Conservation (phyloP, 2,329 filamentous ascomycete species). For the Graphilbum ipis-grandicollis region DNA sequence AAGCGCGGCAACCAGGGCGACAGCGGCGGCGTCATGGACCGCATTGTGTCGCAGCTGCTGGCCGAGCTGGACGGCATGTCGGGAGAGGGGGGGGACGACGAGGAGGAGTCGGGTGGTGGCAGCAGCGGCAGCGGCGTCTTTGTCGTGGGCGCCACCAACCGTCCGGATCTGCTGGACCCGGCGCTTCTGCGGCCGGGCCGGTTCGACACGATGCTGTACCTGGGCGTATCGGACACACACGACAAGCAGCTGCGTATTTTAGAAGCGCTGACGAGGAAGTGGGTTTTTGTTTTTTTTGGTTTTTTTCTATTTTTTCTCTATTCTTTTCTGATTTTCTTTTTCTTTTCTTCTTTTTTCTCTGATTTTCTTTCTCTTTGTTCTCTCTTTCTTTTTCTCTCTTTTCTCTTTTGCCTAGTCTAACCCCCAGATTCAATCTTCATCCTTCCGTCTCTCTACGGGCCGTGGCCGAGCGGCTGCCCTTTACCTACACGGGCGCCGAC, state of each 20-base stretch:
- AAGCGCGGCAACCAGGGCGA: slow-evolving; percentile 96
- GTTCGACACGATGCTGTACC: slow-evolving; percentile 97
- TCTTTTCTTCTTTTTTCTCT: slow-evolving; percentile 9
- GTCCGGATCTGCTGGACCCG: slow-evolving; percentile 82
- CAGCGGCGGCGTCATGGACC: slow-evolving; percentile 94
- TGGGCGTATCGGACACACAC: slow-evolving; percentile 91
- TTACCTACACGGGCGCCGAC: slow-evolving; percentile 95
- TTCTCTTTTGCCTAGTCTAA: slow-evolving; percentile 1
- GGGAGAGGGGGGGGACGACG: slow-evolving; percentile 6
- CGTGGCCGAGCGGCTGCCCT: slow-evolving; percentile 64
- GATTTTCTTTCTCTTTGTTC: slow-evolving; percentile 9
- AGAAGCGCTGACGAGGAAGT: slow-evolving; percentile 89
- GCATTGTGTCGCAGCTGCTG: slow-evolving; percentile 86
- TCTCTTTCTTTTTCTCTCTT: background rate
- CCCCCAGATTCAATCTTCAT: slow-evolving; percentile 60
- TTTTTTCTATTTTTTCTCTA: background rate
- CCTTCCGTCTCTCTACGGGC: slow-evolving; percentile 58
- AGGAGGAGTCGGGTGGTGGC: background rate
- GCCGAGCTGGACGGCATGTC: slow-evolving; percentile 98
- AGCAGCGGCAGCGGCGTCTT: slow-evolving; percentile 51
- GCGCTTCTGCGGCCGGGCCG: slow-evolving; percentile 76
- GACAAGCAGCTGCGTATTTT: slow-evolving; percentile 91
- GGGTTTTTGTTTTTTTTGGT: slow-evolving; percentile 19
- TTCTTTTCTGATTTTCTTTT: background rate
- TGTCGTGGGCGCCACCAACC: slow-evolving; percentile 90